Base-by-base conservation (phyloP, 2,329 filamentous ascomycete genomes). In the Claviceps spartinae region DNA sequence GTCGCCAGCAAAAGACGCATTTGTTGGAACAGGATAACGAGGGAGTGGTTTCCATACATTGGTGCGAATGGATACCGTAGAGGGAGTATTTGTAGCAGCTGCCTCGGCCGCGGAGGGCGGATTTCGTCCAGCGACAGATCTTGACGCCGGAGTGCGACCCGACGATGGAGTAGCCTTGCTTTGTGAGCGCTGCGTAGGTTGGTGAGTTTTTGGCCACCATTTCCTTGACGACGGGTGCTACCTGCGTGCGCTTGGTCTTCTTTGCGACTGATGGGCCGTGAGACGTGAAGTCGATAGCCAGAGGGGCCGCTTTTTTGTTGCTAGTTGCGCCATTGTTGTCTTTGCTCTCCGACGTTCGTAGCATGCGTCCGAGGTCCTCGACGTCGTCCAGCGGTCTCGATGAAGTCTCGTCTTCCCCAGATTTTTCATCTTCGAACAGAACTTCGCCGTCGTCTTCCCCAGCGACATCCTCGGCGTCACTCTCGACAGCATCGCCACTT, bases 41-140 rank as follows among this genome's bases (percentile, higher is more conserved):
- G 0, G 91, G 91, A 0, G 91, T 97, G 2, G 91, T 91, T 69
- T 98, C 91, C 93, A 98, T 98, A 69, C 91, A 98, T 55, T 95
- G 85, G 64, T 98, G 93, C 0, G 90, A 96, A 57, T 86, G 81
- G 67, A 98, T 98, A 48, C 91, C 91, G 67, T 98, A 98, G 67
- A 98, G 95, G 0, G 88, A 95, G 68, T 82, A 96, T 64, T 98
- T 97, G 76, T 98, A 98, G 73, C 91, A 98, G 24, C 88, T 95
- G 4, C 91, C 93, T 42, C 91, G 84, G 13, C 91, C 91, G 41
- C 91, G 86, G 1, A 97, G 81, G 9, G 91, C 91, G 1, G 90
- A 96, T 69, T 98, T 98, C 9, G 93, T 97, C 91, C 91, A 98
- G 36, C 93, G 87, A 65, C 91, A 98, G 61, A 96, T 95, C 69